These are phyloP conservation scores for Biscutella laevigata DNA, from an alignment of 441 rosid species.

Conservation along the genomic window DNA sequence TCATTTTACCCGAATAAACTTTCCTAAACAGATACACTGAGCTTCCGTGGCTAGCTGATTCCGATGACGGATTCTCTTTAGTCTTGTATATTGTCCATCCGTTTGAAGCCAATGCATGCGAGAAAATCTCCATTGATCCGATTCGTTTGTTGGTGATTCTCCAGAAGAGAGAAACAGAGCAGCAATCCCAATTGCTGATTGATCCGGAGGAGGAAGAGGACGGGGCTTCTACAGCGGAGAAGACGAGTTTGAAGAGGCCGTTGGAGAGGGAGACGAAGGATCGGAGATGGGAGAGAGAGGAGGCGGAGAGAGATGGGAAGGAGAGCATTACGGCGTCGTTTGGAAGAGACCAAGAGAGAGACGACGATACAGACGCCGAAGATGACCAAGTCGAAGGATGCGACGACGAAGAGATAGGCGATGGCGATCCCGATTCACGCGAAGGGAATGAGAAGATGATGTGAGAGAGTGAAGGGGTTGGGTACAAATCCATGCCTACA, in stretches of 20 bases:
- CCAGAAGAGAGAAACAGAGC: conserved; percentile 52
- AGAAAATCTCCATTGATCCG: conserved; percentile 51
- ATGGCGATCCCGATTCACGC: conserved; percentile 25
- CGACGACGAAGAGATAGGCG: conserved; percentile 32
- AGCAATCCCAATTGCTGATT: conserved; percentile 51
- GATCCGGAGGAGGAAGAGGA: conserved; percentile 9
- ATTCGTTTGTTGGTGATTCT: conserved; percentile 35
- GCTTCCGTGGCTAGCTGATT: conserved; percentile 5
- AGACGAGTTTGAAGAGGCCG: conserved; percentile 51
- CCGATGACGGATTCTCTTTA: conserved; percentile 27
- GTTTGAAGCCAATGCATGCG: conserved; percentile 43
- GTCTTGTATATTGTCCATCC: conserved; percentile 67
- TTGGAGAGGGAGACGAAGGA: conserved; percentile 53
- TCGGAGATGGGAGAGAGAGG: conserved; percentile 47
- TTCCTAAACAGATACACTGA: conserved; percentile 53
- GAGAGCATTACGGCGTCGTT: conserved; percentile 47
- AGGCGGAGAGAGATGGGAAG: conserved; percentile 48
- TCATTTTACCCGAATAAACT: conserved; percentile 44
- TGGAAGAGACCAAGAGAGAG: conserved; percentile 42
- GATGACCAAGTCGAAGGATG: conserved; percentile 34
- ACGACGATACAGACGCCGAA: conserved; percentile 31
- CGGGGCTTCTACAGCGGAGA: conserved; percentile 14
- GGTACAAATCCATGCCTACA: conserved; percentile 62
- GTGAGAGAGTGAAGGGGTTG: conserved; percentile 66
- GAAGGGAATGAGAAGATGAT: conserved; percentile 55